A percentile compares a stretch with the other conserved stretches of the same genome.
Evolutionary conservation across 2,329 filamentous ascomycete species (phyloP).

Genomic region (Fusarium drepaniforme): DNA sequence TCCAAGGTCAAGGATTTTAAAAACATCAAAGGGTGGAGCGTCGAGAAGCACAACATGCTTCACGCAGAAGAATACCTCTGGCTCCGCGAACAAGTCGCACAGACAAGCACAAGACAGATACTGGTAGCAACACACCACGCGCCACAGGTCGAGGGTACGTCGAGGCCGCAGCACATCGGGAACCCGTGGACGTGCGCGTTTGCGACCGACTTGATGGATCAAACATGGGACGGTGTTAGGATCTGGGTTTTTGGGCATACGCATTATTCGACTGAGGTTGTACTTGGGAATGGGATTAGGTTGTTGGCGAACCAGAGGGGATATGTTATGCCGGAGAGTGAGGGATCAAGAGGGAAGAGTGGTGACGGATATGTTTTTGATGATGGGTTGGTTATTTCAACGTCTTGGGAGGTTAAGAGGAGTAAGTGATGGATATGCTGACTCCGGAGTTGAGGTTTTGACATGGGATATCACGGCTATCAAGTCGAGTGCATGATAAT

Average conservation of each 20-base stretch:
- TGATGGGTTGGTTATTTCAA: not conserved
- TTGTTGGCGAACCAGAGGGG: constrained; percentile 58
- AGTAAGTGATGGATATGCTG: not conserved
- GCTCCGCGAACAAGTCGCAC: constrained; percentile 56
- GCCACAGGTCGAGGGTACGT: constrained; percentile 48
- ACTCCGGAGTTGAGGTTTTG: not conserved
- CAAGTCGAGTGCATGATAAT: constrained; percentile 3
- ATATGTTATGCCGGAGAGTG: constrained; percentile 41
- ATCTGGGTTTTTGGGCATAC: constrained; percentile 61
- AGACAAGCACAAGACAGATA: constrained; percentile 38
- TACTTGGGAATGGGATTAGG: constrained; percentile 45
- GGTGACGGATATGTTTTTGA: not conserved
- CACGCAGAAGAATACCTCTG: constrained; percentile 62
- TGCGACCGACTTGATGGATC: constrained; percentile 57
- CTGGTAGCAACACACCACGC: constrained; percentile 69
- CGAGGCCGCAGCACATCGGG: constrained; percentile 58
- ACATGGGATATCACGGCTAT: not conserved
- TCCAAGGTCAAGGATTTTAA: constrained; percentile 63
- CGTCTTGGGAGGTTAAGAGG: not conserved
- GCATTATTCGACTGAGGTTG: constrained; percentile 53
- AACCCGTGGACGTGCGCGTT: constrained; percentile 63
- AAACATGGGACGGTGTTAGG: constrained; percentile 47
- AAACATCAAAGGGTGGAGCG: constrained; percentile 62
- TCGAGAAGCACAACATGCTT: constrained; percentile 59
- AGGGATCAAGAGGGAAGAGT: not conserved